Evolutionary conservation across 148 eudicot species (phyloP).

Genomic region (Gaultheria prostrata): DNA sequence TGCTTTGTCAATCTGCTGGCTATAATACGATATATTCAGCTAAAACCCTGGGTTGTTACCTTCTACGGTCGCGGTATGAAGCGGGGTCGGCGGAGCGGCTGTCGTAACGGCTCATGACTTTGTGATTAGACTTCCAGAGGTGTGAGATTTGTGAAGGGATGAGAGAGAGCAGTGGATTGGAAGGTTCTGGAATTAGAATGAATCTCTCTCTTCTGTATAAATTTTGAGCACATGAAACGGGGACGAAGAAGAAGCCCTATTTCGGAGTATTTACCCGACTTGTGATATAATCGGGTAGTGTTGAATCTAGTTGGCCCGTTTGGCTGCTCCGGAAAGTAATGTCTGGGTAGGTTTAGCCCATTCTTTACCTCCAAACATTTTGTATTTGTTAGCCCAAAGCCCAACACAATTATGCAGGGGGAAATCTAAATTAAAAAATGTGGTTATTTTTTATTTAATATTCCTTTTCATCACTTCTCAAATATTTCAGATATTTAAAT

Average conservation of each 20-base stretch:
- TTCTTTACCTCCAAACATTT: not conserved
- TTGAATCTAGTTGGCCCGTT: not conserved
- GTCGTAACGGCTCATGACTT: slow-evolving; percentile 81
- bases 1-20: not conserved
- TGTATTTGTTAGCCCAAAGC: not conserved
- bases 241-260: not conserved
- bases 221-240: not conserved
- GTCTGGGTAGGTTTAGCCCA: not conserved
- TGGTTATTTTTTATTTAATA: too few species aligned
- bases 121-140: not conserved
- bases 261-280: not conserved
- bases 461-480: too few species aligned
- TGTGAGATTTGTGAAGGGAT: not conserved
- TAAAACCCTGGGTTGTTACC: slow-evolving; percentile 44
- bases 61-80: slow-evolving; percentile 93
- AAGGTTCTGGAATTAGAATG: not conserved
- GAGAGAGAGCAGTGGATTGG: not conserved
- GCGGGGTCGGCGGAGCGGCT: slow-evolving; percentile 80
- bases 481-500: too few species aligned
- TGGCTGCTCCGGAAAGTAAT: not conserved
- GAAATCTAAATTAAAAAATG: too few species aligned
- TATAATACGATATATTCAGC: not conserved
- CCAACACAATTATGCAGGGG: not conserved
- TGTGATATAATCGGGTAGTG: not conserved
- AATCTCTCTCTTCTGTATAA: not conserved